phyloP scores from a whole-genome alignment of 768 basidiomycete species.

The Boletus speciosus region DNA sequence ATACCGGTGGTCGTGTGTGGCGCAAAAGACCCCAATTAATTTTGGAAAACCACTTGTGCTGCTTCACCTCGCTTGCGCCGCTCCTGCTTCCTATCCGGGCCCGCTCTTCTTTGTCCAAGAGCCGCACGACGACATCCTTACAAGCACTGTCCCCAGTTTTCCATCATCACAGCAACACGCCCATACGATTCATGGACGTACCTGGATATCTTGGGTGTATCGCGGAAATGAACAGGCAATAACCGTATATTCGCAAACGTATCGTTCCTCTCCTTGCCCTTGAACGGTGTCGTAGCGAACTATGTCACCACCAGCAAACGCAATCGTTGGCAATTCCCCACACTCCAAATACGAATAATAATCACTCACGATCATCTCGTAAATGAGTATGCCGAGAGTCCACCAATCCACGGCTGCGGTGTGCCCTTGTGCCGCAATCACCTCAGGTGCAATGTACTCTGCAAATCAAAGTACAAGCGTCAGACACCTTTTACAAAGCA shows the following conservation, averaged over 20 bases:
- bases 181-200: slow-evolving; percentile 36
- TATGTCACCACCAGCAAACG: slow-evolving; percentile 31
- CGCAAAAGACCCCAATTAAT: slow-evolving; percentile 96
- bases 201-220: slow-evolving; percentile 74
- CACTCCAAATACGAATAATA: slow-evolving; percentile 26
- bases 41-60: slow-evolving; percentile 96
- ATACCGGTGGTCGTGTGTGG: slow-evolving; percentile 88
- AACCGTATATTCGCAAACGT: slow-evolving; percentile 96
- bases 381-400: slow-evolving; percentile 97
- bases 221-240: slow-evolving; percentile 82
- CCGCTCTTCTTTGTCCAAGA: slow-evolving; percentile 90
- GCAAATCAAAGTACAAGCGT: slow-evolving; percentile 18
- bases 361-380: slow-evolving; percentile 93
- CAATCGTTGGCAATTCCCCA: slow-evolving; percentile 29
- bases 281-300: slow-evolving; percentile 99
- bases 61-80: slow-evolving; percentile 97
- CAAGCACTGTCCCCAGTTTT: slow-evolving; percentile 53
- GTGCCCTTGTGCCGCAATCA: slow-evolving; percentile 94
- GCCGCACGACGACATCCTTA: slow-evolving; percentile 81
- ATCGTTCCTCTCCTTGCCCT: slow-evolving; percentile 89
- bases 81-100: slow-evolving; percentile 85
- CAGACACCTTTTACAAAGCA: slow-evolving; percentile 12
- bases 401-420: slow-evolving; percentile 99
- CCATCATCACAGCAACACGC: slow-evolving; percentile 7
- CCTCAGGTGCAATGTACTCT: slow-evolving; percentile 99